Percentiles rank a stretch among this genome's conserved stretches.
phyloP scores from a whole-genome alignment of 371 early-diverging fungal species.

The Rhizopus delemar region DNA sequence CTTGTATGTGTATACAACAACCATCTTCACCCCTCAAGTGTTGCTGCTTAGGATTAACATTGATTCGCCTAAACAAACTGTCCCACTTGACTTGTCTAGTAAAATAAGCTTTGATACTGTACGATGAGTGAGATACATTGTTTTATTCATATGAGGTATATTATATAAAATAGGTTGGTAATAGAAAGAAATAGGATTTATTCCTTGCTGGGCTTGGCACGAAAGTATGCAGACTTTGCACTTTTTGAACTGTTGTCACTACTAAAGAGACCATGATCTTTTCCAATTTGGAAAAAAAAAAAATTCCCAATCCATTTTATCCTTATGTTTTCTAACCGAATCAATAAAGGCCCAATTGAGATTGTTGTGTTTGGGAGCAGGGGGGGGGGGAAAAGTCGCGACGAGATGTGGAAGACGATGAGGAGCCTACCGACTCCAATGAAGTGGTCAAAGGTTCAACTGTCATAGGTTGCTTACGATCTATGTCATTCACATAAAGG shows the following conservation, averaged over 20 bases:
- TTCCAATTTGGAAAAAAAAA: conserved; percentile 6
- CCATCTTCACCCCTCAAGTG: conserved; percentile 2
- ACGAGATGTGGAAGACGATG: conserved; percentile 8
- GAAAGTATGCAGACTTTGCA: conserved; percentile 13
- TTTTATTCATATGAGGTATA: conserved; percentile 4
- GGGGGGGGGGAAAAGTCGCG: conserved; percentile 8
- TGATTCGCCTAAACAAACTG: conserved; percentile 1
- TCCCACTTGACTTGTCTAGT: not conserved
- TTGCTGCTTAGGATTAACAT: conserved; percentile 1
- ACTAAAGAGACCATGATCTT: conserved; percentile 11
- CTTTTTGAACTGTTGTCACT: conserved; percentile 6
- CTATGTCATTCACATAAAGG: conserved; percentile 14
- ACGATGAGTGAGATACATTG: not conserved
- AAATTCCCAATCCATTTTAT: conserved; percentile 12
- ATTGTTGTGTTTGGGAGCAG: conserved; percentile 9
- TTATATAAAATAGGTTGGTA: conserved; percentile 7
- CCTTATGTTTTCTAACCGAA: conserved; percentile 4
- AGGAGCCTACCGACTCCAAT: conserved; percentile 7
- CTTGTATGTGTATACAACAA: too few relatives aligned
- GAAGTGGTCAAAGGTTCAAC: conserved; percentile 10
- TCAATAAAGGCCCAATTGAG: conserved; percentile 11
- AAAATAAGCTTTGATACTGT: not conserved
- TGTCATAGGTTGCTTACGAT: conserved; percentile 12
- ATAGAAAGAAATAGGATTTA: conserved; percentile 10
- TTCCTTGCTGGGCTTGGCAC: conserved; percentile 4